phyloP scores from a whole-genome alignment of 805 yeast genomes.

The Dipodascus geniculatus region DNA sequence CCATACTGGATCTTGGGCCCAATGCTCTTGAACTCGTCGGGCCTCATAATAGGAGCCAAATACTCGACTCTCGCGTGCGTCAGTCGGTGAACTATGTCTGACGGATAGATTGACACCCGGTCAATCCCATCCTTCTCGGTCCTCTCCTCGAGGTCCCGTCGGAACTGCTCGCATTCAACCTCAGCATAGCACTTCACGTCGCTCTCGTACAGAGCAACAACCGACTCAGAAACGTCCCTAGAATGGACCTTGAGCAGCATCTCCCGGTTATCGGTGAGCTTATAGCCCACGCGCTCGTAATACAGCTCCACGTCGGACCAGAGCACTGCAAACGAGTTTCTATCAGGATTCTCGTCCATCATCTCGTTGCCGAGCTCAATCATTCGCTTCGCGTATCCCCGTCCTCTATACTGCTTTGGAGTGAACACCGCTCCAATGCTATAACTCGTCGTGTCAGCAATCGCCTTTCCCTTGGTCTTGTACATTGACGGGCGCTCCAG shows the following conservation, averaged over 20 bases:
- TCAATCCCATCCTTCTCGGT: conserved; percentile 15
- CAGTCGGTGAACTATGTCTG: conserved; percentile 4
- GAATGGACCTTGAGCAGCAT: not conserved
- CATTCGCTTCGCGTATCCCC: conserved; percentile 45
- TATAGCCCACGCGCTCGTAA: conserved; percentile 48
- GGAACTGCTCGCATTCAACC: not conserved
- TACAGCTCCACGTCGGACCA: conserved; percentile 68
- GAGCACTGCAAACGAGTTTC: conserved; percentile 31
- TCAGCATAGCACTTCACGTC: not conserved
- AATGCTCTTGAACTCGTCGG: conserved; percentile 2
- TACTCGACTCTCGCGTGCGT: conserved; percentile 15
- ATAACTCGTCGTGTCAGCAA: conserved; percentile 14
- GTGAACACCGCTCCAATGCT: conserved; percentile 52
- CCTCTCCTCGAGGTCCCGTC: conserved; percentile 5
- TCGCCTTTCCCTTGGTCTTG: conserved; percentile 14
- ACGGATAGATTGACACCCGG: conserved; percentile 15
- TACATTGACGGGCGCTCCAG: conserved; percentile 27
- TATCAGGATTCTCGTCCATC: conserved; percentile 8
- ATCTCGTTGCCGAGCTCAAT: conserved; percentile 19
- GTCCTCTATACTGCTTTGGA: conserved; percentile 34
- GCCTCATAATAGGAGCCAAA: conserved; percentile 10
- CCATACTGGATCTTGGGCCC: conserved; percentile 17
- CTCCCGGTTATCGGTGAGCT: conserved; percentile 11
- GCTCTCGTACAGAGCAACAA: not conserved
- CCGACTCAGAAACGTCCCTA: not conserved